A percentile compares a stretch with the other conserved stretches of the same genome.
Evolutionary conservation across 768 basidiomycete species (phyloP).

Genomic region (Calvatia gigantea): DNA sequence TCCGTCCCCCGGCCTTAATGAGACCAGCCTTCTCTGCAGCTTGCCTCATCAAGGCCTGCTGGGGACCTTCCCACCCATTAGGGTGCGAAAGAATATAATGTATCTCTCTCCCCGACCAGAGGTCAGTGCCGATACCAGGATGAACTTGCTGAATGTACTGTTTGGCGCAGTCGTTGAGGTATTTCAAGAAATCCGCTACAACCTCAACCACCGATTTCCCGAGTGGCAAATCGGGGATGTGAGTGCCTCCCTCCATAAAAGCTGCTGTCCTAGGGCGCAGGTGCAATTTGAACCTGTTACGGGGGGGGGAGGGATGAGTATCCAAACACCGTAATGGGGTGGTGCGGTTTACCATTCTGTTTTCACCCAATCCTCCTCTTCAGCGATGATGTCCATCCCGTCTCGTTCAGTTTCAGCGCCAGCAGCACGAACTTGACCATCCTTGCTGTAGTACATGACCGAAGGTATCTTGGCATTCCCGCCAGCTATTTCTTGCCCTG

Average conservation of each 20-base stretch:
- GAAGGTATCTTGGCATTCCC: slow-evolving; percentile 17
- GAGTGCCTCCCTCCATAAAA: slow-evolving; percentile 1
- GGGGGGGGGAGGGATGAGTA: no score
- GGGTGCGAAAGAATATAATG: slow-evolving; percentile 56
- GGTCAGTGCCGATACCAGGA: slow-evolving; percentile 28
- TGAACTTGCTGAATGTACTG: slow-evolving; percentile 45
- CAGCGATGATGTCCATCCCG: slow-evolving; percentile 10
- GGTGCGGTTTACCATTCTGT: slow-evolving; percentile 15
- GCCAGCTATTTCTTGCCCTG: slow-evolving; percentile 15
- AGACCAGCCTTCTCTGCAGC: slow-evolving; percentile 51
- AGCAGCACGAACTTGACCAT: slow-evolving; percentile 10
- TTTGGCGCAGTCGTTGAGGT: slow-evolving; percentile 40
- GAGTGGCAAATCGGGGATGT: slow-evolving; percentile 35
- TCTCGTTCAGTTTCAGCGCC: slow-evolving; percentile 16
- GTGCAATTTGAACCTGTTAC: slow-evolving; percentile 33
- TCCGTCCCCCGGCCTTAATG: slow-evolving; percentile 35
- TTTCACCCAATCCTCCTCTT: slow-evolving; percentile 15
- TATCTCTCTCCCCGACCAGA: slow-evolving; percentile 45
- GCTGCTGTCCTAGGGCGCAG: slow-evolving; percentile 23
- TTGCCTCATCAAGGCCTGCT: slow-evolving; percentile 48
- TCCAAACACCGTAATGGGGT: neutral
- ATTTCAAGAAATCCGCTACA: slow-evolving; percentile 44
- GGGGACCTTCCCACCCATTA: slow-evolving; percentile 58
- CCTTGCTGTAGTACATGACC: slow-evolving; percentile 14
- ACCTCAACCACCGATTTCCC: slow-evolving; percentile 38